Evolutionary conservation across 2,329 filamentous ascomycete species (phyloP).

Genomic region (Colletotrichum eremochloae): DNA sequence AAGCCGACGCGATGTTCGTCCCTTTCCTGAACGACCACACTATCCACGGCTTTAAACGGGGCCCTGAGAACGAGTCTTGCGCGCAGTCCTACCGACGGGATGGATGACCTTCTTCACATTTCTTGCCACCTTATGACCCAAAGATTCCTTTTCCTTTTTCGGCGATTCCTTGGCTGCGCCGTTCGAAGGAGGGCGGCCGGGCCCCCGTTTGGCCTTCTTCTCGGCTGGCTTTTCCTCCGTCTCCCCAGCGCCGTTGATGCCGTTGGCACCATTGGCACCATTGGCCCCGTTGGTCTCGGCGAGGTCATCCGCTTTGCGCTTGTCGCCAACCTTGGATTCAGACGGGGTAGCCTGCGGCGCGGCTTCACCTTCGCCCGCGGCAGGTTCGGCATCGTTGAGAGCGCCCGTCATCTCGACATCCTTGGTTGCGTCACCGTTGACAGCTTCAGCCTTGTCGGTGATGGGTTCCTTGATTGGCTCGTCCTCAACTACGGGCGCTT

Average conservation of each 20-base stretch:
- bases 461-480: conserved; percentile 50
- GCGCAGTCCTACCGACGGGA: conserved; percentile 52
- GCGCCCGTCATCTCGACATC: conserved; percentile 45
- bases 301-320: conserved; percentile 55
- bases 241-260: conserved; percentile 44
- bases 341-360: conserved; percentile 39
- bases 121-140: conserved; percentile 45
- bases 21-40: neutral
- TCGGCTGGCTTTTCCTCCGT: conserved; percentile 38
- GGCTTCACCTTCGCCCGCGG: conserved; percentile 33
- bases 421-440: conserved; percentile 40
- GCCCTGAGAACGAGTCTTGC: conserved; percentile 60
- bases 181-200: conserved; percentile 38
- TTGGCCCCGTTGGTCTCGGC: conserved; percentile 43
- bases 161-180: conserved; percentile 23
- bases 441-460: conserved; percentile 45
- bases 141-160: conserved; percentile 36
- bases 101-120: conserved; percentile 55
- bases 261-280: conserved; percentile 46
- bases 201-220: conserved; percentile 47
- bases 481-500: conserved; percentile 46
- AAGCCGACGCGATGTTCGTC: neutral
- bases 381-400: conserved; percentile 42
- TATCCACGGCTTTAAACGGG: conserved; percentile 11
- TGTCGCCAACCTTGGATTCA: conserved; percentile 51